phyloP scores from a whole-genome alignment of 192 early-diverging fungal genomes.

The Coemansia pectinata region DNA sequence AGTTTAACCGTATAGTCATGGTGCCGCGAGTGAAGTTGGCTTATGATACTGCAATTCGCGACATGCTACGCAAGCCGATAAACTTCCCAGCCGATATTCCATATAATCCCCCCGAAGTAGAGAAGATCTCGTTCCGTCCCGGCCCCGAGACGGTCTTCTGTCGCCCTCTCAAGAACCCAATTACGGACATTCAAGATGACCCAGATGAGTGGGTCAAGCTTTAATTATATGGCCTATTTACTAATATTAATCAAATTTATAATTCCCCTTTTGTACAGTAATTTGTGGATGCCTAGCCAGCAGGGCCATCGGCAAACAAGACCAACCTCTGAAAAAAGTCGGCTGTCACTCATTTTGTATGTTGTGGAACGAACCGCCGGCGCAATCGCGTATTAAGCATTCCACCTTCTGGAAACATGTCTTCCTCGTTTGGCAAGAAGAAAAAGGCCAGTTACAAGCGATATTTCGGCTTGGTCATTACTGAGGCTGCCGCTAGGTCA shows the following conservation, averaged over 20 bases:
- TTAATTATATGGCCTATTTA: too few relatives aligned
- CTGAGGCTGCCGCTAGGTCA: too few relatives aligned
- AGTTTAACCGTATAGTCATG: constrained; percentile 29
- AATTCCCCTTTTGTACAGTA: neutral
- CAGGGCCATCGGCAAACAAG: too few relatives aligned
- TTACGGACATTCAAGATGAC: neutral
- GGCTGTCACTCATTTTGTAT: too few relatives aligned
- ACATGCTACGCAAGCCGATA: constrained; percentile 18
- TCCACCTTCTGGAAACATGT: too few relatives aligned
- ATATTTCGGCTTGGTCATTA: too few relatives aligned
- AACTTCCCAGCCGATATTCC: constrained; percentile 22
- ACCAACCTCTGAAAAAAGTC: too few relatives aligned
- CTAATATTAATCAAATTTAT: neutral
- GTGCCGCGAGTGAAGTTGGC: constrained; percentile 53
- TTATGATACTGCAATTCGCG: constrained; percentile 37
- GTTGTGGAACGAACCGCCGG: too few relatives aligned
- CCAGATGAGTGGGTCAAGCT: constrained; percentile 20
- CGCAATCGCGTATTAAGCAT: too few relatives aligned
- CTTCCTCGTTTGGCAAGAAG: too few relatives aligned
- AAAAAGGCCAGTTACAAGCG: too few relatives aligned
- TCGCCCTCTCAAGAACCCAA: constrained; percentile 29
- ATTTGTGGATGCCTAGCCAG: too few relatives aligned
- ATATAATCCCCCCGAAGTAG: constrained; percentile 5
- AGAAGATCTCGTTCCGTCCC: constrained; percentile 17
- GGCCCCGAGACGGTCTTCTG: constrained; percentile 36